phyloP scores from a whole-genome alignment of 495 filamentous ascomycete genomes.

The Neurospora discreta region DNA sequence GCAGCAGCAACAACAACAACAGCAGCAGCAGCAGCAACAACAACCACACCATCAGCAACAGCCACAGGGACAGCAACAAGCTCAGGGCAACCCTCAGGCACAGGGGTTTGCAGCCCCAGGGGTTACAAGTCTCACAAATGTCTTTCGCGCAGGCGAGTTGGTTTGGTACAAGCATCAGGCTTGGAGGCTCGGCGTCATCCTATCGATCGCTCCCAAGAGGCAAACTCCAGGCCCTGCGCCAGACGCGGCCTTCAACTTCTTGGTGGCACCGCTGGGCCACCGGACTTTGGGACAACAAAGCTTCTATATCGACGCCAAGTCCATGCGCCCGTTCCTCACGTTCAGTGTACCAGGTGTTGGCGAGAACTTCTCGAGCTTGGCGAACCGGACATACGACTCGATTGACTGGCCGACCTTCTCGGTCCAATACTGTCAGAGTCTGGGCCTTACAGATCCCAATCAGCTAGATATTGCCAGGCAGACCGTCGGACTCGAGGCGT shows the following conservation, averaged over 20 bases:
- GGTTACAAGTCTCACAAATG: constrained; percentile 15
- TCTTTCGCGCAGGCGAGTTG: constrained; percentile 32
- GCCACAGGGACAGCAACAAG: constrained; percentile 1
- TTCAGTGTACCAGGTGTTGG: constrained; percentile 28
- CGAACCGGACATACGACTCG: constrained; percentile 14
- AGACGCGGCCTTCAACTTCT: constrained; percentile 13
- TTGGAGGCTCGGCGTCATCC: constrained; percentile 30
- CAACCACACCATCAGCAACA: constrained; percentile 1
- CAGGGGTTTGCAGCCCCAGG: constrained; percentile 4
- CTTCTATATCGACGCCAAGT: constrained; percentile 18
- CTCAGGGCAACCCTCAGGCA: neutral
- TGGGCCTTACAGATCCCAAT: constrained; percentile 5
- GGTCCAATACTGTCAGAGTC: constrained; percentile 1
- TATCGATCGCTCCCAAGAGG: constrained; percentile 10
- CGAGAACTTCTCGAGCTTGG: constrained; percentile 8
- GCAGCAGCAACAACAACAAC: neutral
- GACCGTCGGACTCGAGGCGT: constrained; percentile 29
- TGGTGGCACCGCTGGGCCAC: constrained; percentile 20
- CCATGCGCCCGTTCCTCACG: constrained; percentile 37
- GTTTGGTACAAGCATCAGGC: constrained; percentile 31
- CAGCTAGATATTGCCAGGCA: constrained; percentile 13
- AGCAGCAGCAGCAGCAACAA: constrained; percentile 1
- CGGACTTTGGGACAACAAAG: constrained; percentile 7
- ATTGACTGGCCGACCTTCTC: constrained; percentile 20
- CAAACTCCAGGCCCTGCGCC: neutral